phyloP scores from a whole-genome alignment of 192 early-diverging fungal genomes.

The Phlyctochytrium bullatum region DNA sequence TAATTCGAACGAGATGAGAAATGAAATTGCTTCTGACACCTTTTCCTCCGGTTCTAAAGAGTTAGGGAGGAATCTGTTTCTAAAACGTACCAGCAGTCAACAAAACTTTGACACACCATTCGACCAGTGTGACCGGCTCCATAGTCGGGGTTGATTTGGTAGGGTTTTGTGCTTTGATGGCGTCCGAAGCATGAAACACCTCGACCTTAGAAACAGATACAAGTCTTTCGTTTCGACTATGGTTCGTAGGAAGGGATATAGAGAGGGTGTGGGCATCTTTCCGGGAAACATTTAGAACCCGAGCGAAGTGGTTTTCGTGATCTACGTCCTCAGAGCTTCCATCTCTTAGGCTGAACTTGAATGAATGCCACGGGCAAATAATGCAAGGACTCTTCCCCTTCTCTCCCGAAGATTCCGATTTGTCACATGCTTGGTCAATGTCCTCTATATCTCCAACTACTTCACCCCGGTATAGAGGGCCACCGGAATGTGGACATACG shows the following conservation, averaged over 20 bases:
- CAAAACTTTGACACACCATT: background rate
- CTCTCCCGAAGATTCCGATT: no score
- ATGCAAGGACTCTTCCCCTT: constrained; percentile 3
- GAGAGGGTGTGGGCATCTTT: no score
- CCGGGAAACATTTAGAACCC: no score
- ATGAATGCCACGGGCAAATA: constrained; percentile 54
- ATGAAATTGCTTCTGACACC: no score
- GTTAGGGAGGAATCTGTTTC: no score
- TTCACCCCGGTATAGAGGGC: constrained; percentile 37
- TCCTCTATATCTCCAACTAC: constrained; percentile 46
- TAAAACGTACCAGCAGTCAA: background rate
- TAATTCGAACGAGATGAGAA: background rate
- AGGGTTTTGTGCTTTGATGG: no score
- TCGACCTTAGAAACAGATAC: no score
- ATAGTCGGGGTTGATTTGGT: no score
- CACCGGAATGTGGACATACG: constrained; percentile 44
- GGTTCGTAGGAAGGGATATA: no score
- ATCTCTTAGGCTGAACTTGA: constrained; percentile 28
- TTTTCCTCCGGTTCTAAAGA: background rate
- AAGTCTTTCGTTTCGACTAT: no score
- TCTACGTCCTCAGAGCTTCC: constrained; percentile 20
- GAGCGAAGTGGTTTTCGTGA: constrained; percentile 17
- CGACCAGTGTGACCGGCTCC: background rate
- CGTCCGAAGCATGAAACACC: no score
- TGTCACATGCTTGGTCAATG: constrained; percentile 23